Evolutionary conservation across 1,139 yeast species (phyloP).

Genomic region (Candida pseudoviswanathii): DNA sequence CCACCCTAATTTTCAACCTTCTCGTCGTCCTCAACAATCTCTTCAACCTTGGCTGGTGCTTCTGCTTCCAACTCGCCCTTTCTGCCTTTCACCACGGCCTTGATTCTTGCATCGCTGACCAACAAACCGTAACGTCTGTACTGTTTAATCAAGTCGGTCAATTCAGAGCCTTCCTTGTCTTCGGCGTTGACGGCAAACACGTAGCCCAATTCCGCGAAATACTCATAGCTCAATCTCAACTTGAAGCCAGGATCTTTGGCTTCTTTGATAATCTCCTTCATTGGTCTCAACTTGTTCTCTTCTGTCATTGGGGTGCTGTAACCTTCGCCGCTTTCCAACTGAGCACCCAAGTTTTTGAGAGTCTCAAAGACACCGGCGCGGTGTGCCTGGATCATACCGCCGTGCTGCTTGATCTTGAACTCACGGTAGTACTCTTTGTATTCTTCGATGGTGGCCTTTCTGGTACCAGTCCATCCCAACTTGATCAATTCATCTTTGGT

Average conservation of each 20-base stretch:
- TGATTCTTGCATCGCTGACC: conserved; percentile 46
- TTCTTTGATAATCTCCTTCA: conserved; percentile 18
- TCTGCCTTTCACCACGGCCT: conserved; percentile 41
- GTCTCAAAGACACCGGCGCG: conserved; percentile 67
- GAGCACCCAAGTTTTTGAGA: conserved; percentile 62
- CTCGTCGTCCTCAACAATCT: conserved; percentile 7
- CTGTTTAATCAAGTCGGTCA: conserved; percentile 47
- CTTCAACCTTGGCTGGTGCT: conserved; percentile 1
- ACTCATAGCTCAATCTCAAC: conserved; percentile 55
- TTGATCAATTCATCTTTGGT: conserved; percentile 58
- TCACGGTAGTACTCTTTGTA: conserved; percentile 75
- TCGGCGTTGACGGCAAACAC: conserved; percentile 42
- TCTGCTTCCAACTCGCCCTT: conserved; percentile 21
- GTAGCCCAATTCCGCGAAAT: conserved; percentile 52
- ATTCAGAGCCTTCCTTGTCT: conserved; percentile 32
- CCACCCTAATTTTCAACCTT: background rate
- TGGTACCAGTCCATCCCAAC: conserved; percentile 93
- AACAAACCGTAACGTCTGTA: conserved; percentile 67
- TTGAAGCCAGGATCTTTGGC: conserved; percentile 28
- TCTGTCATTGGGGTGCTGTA: conserved; percentile 59
- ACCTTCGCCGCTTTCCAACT: conserved; percentile 78
- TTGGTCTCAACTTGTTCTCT: conserved; percentile 29
- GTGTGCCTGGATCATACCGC: conserved; percentile 81
- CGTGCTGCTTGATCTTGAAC: conserved; percentile 62
- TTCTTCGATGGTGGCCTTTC: conserved; percentile 68